A percentile compares a stretch with the other conserved stretches of the same genome.
Evolutionary conservation across 2,329 filamentous ascomycete genomes (phyloP).

Genomic region (Aspergillus tamarii): DNA sequence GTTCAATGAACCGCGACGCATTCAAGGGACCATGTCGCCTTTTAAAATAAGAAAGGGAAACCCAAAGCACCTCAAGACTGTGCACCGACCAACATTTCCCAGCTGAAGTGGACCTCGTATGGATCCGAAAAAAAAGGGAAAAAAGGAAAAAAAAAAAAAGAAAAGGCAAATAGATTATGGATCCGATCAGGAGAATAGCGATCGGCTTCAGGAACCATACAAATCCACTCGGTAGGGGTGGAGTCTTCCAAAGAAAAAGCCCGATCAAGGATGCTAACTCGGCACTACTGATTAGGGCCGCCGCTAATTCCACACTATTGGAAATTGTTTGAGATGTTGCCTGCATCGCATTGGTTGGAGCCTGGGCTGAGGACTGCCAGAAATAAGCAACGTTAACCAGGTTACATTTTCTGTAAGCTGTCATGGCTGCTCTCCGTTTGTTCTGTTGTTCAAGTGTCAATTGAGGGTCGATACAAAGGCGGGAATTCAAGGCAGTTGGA

Average conservation of each 20-base stretch:
- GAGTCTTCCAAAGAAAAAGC: not conserved
- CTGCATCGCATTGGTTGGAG: not conserved
- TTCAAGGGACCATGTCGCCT: not conserved
- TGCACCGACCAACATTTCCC: not conserved
- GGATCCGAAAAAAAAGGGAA: not conserved
- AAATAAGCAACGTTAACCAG: not conserved
- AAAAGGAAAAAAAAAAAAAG: not conserved
- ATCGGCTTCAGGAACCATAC: not conserved
- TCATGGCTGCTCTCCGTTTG: not conserved
- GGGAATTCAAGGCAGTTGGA: too few relatives aligned
- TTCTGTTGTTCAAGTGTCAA: too few relatives aligned
- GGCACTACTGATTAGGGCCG: not conserved
- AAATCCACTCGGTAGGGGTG: not conserved
- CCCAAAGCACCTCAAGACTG: too few relatives aligned
- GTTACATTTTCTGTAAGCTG: not conserved
- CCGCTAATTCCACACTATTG: constrained; percentile 6
- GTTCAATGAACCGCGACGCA: not conserved
- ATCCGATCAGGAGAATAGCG: not conserved
- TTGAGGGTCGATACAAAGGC: too few relatives aligned
- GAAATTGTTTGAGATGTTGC: not conserved
- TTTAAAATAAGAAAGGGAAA: not conserved
- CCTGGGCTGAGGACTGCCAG: not conserved
- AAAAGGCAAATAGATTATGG: not conserved
- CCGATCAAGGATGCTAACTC: too few relatives aligned
- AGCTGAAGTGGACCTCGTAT: not conserved